phyloP scores from a whole-genome alignment of 73 alveolate genomes.

The Paramecium tetraurelia region DNA sequence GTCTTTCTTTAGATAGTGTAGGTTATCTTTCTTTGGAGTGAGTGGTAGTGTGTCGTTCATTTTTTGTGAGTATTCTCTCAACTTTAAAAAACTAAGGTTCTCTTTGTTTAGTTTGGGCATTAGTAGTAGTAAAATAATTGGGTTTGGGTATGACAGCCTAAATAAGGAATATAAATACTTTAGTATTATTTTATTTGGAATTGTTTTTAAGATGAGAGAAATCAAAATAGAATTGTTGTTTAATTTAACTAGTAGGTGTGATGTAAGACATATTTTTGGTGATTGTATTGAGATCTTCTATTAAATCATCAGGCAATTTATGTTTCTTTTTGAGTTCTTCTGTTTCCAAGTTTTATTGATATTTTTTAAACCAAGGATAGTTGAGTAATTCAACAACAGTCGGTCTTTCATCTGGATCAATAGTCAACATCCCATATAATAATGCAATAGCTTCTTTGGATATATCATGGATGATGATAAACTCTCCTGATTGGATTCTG shows the following conservation, averaged over 20 bases:
- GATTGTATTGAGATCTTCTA: conserved; percentile 4
- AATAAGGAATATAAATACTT: neutral
- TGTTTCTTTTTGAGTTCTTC: neutral
- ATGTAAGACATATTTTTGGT: conserved; percentile 39
- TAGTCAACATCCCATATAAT: conserved; percentile 57
- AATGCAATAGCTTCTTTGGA: conserved; percentile 52
- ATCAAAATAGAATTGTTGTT: conserved; percentile 5
- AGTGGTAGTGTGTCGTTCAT: conserved; percentile 4
- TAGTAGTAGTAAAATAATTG: neutral
- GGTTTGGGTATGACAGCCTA: conserved; percentile 42
- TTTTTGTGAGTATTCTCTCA: neutral
- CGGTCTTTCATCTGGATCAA: conserved; percentile 68
- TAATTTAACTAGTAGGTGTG: conserved; percentile 30
- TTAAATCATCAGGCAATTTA: conserved; percentile 26
- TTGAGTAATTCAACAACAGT: conserved; percentile 31
- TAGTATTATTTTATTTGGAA: neutral
- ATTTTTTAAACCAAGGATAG: conserved; percentile 46
- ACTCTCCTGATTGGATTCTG: conserved; percentile 68
- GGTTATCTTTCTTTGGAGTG: conserved; percentile 1
- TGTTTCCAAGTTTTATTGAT: neutral
- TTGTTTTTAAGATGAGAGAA: neutral
- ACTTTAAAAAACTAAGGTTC: conserved; percentile 50
- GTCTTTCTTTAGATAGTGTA: conserved; percentile 41
- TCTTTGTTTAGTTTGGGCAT: neutral
- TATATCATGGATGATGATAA: conserved; percentile 52